A percentile compares a stretch with the other conserved stretches of the same genome.
Evolutionary conservation across 345 rosid species (phyloP).

Genomic region (Citrus mangshanensis): DNA sequence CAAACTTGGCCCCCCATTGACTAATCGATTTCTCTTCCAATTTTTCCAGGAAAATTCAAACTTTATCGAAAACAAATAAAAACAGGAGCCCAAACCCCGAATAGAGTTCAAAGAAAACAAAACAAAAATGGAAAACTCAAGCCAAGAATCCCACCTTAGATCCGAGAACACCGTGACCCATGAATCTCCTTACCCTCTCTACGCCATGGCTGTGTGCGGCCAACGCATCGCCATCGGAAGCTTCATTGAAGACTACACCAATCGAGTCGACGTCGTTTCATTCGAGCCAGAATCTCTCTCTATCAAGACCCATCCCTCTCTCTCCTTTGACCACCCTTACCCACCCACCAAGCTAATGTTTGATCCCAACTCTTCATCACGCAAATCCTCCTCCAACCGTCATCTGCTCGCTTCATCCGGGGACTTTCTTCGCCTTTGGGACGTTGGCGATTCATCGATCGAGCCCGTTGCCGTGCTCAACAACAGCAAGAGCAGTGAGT

Average conservation of each 20-base stretch:
- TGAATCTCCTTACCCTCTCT: constrained; percentile 78
- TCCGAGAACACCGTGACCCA: constrained; percentile 79
- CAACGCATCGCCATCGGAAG: constrained; percentile 80
- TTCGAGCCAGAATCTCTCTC: constrained; percentile 73
- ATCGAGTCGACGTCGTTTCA: constrained; percentile 80
- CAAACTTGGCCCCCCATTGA: too few species aligned
- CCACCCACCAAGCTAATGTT: constrained; percentile 88
- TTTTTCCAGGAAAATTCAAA: not conserved
- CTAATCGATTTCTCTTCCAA: not conserved
- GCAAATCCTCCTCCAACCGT: constrained; percentile 11
- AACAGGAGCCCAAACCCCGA: not conserved
- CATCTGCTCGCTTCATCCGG: constrained; percentile 82
- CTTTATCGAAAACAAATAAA: too few species aligned
- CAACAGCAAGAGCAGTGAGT: constrained; percentile 71
- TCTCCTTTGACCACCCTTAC: constrained; percentile 72
- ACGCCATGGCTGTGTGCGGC: constrained; percentile 75
- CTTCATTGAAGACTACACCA: constrained; percentile 78
- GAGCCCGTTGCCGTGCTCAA: constrained; percentile 60
- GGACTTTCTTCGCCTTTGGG: constrained; percentile 78
- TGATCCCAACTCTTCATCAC: constrained; percentile 41
- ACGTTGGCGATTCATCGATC: constrained; percentile 39
- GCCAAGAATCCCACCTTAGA: constrained; percentile 68
- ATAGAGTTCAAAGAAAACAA: too few species aligned
- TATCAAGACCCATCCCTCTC: constrained; percentile 45
- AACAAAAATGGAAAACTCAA: constrained; percentile 64